Evolutionary conservation across 73 alveolate genomes (phyloP).

Genomic region (Tetrahymena borealis): DNA sequence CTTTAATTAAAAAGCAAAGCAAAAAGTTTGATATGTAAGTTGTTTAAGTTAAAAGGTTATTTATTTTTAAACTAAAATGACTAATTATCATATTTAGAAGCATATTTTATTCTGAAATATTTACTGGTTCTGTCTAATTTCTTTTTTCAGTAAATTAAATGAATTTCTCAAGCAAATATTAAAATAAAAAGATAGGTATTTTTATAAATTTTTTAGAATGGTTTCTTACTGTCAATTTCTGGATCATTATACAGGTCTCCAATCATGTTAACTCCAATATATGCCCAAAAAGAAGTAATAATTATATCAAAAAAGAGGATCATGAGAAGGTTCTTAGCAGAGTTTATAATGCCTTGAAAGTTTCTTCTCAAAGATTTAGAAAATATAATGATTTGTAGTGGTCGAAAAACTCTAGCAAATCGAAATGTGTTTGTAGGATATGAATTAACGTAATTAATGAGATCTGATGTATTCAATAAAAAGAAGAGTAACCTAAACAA

Average conservation of each 20-base stretch:
- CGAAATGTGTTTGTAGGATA: neutral
- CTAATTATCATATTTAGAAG: too few relatives aligned
- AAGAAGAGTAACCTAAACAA: neutral
- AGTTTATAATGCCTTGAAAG: constrained; percentile 14
- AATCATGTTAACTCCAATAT: constrained; percentile 26
- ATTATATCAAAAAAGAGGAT: constrained; percentile 7
- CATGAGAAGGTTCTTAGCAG: constrained; percentile 13
- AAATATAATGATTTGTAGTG: constrained; percentile 12
- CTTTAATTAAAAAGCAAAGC: too few relatives aligned
- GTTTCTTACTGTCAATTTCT: neutral
- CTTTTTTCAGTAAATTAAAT: too few relatives aligned
- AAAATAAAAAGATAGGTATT: too few relatives aligned
- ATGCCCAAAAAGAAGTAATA: constrained; percentile 12
- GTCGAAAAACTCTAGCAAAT: constrained; percentile 31
- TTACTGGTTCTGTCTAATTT: too few relatives aligned
- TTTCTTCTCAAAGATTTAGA: constrained; percentile 33
- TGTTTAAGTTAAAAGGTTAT: too few relatives aligned
- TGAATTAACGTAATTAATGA: neutral
- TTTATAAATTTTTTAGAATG: too few relatives aligned
- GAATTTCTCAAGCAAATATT: neutral
- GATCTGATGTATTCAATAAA: neutral
- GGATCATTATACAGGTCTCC: constrained; percentile 11
- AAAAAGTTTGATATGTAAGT: too few relatives aligned
- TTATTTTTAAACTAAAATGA: too few relatives aligned
- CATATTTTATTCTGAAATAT: too few relatives aligned